Evolutionary conservation across 768 basidiomycete genomes (phyloP).

Genomic region (Saitozyma sp.): DNA sequence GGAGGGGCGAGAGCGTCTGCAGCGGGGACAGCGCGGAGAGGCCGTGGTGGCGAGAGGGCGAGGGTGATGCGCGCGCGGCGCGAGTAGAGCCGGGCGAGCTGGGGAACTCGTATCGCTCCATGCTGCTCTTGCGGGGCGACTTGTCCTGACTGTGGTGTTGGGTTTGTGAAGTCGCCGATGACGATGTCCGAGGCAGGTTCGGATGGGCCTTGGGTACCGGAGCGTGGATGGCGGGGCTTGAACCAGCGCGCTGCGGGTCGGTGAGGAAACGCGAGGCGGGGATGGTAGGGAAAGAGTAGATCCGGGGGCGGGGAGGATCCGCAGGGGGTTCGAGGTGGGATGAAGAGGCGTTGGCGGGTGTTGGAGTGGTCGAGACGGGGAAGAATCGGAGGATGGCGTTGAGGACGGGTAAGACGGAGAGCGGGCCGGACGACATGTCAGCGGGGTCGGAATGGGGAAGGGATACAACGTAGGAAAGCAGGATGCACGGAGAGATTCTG

Average conservation of each 20-base stretch:
- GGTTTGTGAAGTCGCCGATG: no score
- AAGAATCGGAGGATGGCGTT: not conserved
- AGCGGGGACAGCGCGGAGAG: constrained; percentile 46
- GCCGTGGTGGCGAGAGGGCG: constrained; percentile 12
- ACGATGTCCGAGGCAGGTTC: not conserved
- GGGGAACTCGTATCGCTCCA: not conserved
- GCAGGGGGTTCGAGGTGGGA: no score
- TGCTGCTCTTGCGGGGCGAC: not conserved
- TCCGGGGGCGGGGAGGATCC: no score
- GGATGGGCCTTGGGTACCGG: not conserved
- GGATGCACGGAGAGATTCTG: no score
- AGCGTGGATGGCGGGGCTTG: not conserved
- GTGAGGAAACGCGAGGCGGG: not conserved
- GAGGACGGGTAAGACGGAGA: not conserved
- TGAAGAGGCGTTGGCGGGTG: no score
- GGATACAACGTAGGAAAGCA: no score
- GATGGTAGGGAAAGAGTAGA: no score
- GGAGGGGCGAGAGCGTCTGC: constrained; percentile 47
- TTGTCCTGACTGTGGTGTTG: not conserved
- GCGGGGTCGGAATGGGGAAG: no score
- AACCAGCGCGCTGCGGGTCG: not conserved
- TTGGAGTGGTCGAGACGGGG: not conserved
- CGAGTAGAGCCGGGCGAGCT: not conserved
- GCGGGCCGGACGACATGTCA: no score
- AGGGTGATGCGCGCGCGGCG: not conserved